Evolutionary conservation across 352 stramenopile genomes (phyloP).

Genomic region (Pythium aquatile): DNA sequence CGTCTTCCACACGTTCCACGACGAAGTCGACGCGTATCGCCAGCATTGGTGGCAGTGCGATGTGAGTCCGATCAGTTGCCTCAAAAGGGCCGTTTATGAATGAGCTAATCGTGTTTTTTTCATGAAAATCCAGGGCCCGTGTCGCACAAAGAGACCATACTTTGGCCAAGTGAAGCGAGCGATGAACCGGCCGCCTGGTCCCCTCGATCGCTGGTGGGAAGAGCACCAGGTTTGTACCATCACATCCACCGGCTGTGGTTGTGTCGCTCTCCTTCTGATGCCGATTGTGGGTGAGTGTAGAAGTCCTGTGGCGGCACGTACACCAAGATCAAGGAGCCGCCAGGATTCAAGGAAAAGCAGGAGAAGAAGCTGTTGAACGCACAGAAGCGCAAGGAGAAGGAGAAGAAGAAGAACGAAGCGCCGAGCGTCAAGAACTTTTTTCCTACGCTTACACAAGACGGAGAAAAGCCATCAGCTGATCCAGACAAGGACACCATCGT

Average conservation of each 20-base stretch:
- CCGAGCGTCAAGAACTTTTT: slow-evolving; percentile 38
- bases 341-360: slow-evolving; percentile 48
- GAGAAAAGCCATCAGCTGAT: neutral
- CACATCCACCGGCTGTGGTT: neutral
- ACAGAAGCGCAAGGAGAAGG: slow-evolving; percentile 36
- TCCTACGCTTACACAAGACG: neutral
- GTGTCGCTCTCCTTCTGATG: neutral
- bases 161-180: slow-evolving; percentile 84
- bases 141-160: slow-evolving; percentile 54
- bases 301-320: slow-evolving; percentile 66
- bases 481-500: neutral
- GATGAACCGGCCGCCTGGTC: slow-evolving; percentile 84
- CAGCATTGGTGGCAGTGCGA: slow-evolving; percentile 87
- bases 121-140: slow-evolving; percentile 45
- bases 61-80: slow-evolving; percentile 31
- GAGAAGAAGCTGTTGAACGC: slow-evolving; percentile 29
- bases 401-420: slow-evolving; percentile 45
- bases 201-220: slow-evolving; percentile 70
- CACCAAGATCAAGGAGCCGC: slow-evolving; percentile 70
- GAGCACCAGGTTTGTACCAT: slow-evolving; percentile 42
- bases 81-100: neutral
- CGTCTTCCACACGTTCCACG: slow-evolving; percentile 88
- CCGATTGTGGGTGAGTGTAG: slow-evolving; percentile 16
- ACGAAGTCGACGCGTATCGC: slow-evolving; percentile 85
- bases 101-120: neutral